These are phyloP conservation scores for Thermochaetoides dissita DNA, from an alignment of 2,329 filamentous ascomycete species.

Conservation along the genomic window DNA sequence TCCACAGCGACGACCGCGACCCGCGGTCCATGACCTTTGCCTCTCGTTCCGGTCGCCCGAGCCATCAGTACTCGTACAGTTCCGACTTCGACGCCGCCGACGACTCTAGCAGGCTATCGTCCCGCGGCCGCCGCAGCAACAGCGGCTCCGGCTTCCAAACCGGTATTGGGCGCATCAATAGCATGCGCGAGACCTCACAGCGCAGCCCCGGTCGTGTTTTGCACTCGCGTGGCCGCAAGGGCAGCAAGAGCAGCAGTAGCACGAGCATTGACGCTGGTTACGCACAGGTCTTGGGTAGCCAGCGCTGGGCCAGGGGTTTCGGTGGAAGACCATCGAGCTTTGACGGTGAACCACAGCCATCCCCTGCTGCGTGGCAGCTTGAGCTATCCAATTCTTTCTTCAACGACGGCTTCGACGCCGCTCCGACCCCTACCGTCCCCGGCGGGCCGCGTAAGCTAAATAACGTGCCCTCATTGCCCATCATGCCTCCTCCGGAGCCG, in stretches of 20 bases:
- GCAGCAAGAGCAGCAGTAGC: slow-evolving; percentile 58
- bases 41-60: slow-evolving; percentile 14
- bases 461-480: slow-evolving; percentile 22
- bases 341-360: slow-evolving; percentile 42
- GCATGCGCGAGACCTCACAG: slow-evolving; percentile 36
- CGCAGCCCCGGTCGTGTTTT: slow-evolving; percentile 27
- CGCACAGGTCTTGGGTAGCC: slow-evolving; percentile 40
- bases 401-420: slow-evolving; percentile 53
- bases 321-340: slow-evolving; percentile 56
- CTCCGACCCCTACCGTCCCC: slow-evolving; percentile 73
- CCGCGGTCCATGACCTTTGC: slow-evolving; percentile 17
- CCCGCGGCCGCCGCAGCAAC: slow-evolving; percentile 58
- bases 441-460: slow-evolving; percentile 51
- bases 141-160: slow-evolving; percentile 61
- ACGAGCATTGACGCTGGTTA: slow-evolving; percentile 54
- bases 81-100: slow-evolving; percentile 46
- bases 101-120: slow-evolving; percentile 39
- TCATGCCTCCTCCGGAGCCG: slow-evolving; percentile 25
- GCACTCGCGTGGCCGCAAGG: slow-evolving; percentile 45
- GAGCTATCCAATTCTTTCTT: slow-evolving; percentile 37
- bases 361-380: slow-evolving; percentile 28
- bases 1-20: slow-evolving; percentile 16
- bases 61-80: slow-evolving; percentile 43
- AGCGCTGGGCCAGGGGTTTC: slow-evolving; percentile 42
- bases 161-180: slow-evolving; percentile 47